Percentiles rank a stretch among this genome's conserved stretches.
phyloP scores from a whole-genome alignment of 2,329 filamentous ascomycete genomes.

The Westerdykella sp. region DNA sequence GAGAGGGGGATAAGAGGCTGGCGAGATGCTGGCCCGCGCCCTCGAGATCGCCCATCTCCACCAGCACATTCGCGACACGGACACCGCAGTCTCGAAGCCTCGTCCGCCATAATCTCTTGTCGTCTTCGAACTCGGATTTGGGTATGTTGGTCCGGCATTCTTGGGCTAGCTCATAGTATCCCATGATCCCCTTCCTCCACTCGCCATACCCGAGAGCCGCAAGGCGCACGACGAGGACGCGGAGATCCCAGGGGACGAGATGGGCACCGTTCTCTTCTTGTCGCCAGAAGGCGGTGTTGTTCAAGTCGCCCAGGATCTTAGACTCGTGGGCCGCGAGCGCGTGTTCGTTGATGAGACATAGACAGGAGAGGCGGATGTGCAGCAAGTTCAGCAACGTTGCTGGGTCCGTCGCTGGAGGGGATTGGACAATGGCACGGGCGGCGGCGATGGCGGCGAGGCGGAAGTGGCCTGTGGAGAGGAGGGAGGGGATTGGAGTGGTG shows the following conservation, averaged over 20 bases:
- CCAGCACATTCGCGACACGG: slow-evolving; percentile 56
- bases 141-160: slow-evolving; percentile 62
- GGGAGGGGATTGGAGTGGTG: slow-evolving; percentile 56
- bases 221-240: slow-evolving; percentile 74
- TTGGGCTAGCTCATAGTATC: slow-evolving; percentile 78
- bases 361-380: slow-evolving; percentile 73
- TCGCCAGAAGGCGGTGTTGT: slow-evolving; percentile 46
- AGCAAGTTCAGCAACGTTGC: slow-evolving; percentile 67
- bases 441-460: slow-evolving; percentile 68
- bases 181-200: slow-evolving; percentile 75
- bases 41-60: slow-evolving; percentile 83
- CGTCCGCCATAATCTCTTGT: slow-evolving; percentile 61
- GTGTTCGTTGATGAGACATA: slow-evolving; percentile 68
- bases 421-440: slow-evolving; percentile 53
- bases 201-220: slow-evolving; percentile 85
- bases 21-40: slow-evolving; percentile 70
- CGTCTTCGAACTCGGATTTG: slow-evolving; percentile 39
- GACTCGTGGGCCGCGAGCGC: slow-evolving; percentile 54
- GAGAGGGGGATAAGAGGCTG: slow-evolving; percentile 46
- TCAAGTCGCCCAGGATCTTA: slow-evolving; percentile 56
- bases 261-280: slow-evolving; percentile 42
- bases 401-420: slow-evolving; percentile 51
- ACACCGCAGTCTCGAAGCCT: slow-evolving; percentile 70
- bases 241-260: slow-evolving; percentile 80
- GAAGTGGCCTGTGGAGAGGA: slow-evolving; percentile 71